Conservation (phyloP, 1,139 yeast genomes). For the Insectozyma bohioensis region DNA sequence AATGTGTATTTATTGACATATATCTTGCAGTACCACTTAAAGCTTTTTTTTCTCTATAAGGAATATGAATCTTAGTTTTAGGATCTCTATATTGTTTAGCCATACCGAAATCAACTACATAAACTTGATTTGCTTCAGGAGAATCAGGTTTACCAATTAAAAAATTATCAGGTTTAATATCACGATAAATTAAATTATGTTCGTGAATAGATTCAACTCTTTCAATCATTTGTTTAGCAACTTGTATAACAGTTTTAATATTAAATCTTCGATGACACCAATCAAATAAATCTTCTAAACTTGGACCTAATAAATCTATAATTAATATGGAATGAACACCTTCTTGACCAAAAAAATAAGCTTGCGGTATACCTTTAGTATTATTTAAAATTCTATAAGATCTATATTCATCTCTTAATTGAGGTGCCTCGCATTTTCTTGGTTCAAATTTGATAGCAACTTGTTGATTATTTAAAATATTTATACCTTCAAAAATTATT, state of each 20-base stretch:
- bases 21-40: conserved; percentile 65
- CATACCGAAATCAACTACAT: conserved; percentile 59
- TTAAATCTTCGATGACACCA: conserved; percentile 76
- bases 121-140: conserved; percentile 56
- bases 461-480: conserved; percentile 73
- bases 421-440: conserved; percentile 78
- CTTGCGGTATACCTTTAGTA: conserved; percentile 66
- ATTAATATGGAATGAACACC: conserved; percentile 75
- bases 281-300: conserved; percentile 74
- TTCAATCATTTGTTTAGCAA: conserved; percentile 73
- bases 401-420: conserved; percentile 72
- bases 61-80: conserved; percentile 56
- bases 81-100: conserved; percentile 69
- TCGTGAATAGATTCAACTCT: conserved; percentile 67
- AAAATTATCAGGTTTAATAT: conserved; percentile 76
- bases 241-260: conserved; percentile 70
- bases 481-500: conserved; percentile 91
- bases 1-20: conserved; percentile 65
- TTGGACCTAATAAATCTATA: conserved; percentile 74
- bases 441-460: conserved; percentile 82
- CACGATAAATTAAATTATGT: conserved; percentile 70
- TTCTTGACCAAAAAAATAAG: conserved; percentile 79
- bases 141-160: conserved; percentile 68
- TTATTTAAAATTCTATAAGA: conserved; percentile 67
- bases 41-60: conserved; percentile 62